Evolutionary conservation across 805 yeast genomes (phyloP).

Genomic region (Saccharomyces cerevisiae): DNA sequence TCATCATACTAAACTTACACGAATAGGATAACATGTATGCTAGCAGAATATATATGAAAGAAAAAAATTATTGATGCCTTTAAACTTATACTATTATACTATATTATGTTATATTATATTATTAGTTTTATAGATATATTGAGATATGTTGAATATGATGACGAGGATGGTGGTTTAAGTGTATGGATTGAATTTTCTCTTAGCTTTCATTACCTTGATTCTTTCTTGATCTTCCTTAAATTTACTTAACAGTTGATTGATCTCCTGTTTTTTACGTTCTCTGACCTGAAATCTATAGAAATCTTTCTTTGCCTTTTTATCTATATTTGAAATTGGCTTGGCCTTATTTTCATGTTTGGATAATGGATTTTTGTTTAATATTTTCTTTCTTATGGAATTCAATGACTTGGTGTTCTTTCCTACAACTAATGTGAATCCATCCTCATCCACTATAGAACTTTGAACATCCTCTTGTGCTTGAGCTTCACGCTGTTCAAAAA

Average conservation of each 20-base stretch:
- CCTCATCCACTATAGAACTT: slow-evolving; percentile 72
- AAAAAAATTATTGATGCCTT: not conserved
- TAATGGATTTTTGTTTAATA: slow-evolving; percentile 28
- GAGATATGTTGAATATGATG: not conserved
- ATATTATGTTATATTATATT: not conserved
- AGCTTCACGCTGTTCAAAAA: slow-evolving; percentile 64
- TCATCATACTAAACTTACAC: too few species aligned
- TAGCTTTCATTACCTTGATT: slow-evolving; percentile 69
- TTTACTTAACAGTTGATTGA: slow-evolving; percentile 74
- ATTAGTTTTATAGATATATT: not conserved
- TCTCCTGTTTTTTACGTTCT: slow-evolving; percentile 84
- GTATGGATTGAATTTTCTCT: slow-evolving; percentile 80
- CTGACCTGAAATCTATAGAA: slow-evolving; percentile 95
- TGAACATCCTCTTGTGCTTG: slow-evolving; percentile 48
- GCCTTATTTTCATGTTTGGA: slow-evolving; percentile 24
- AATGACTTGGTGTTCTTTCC: slow-evolving; percentile 78
- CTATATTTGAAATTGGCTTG: slow-evolving; percentile 39
- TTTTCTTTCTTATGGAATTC: slow-evolving; percentile 29
- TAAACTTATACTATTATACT: not conserved
- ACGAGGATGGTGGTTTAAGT: slow-evolving; percentile 24
- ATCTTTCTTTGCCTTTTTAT: slow-evolving; percentile 66
- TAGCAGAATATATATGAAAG: not conserved
- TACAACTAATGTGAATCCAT: slow-evolving; percentile 88
- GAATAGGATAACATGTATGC: not conserved
- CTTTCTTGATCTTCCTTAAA: slow-evolving; percentile 88